Evolutionary conservation across 2,329 filamentous ascomycete species (phyloP), one percentile per base, ranked within the genome.

Genomic region (Pyrenochaeta sp.): DNA sequence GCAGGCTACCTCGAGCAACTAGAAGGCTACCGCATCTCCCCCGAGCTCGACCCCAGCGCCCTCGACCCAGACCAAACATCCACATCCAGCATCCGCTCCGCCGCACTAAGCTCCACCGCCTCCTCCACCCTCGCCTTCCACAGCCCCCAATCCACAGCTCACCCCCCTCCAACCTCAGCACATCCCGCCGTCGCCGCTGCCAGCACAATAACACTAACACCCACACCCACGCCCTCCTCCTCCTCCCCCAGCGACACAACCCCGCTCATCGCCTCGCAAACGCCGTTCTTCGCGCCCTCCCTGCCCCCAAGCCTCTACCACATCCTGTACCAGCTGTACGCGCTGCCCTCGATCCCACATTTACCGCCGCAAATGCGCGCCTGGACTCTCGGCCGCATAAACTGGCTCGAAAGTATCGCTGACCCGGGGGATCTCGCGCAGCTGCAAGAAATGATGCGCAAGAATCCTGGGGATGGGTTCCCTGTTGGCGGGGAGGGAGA

Each of bases 251-350:
- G 14, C 15, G 27, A 14, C 23, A 7, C 18, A n/a, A n/a, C 22
- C 24, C 27, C 23, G 3, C 17, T 26, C 7, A 8, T 7, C 15
- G 27, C 5, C 23, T 6, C 18, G 7, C 14, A 40, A 23, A 9
- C 14, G 6, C 9, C 30, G 21, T 3, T 32, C 15, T 35, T 23
- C 21, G 14, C 30, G 17, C 23, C 35, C 9, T 26, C 29, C 3
- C 23, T 37, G 13, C 21, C 35, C 6, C n/a, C 37, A 6, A 60
- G 55, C 19, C 21, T 59, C 3, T 62, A 55, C 19, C 55, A 62
- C 34, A 47, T 64, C 1, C 48, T 58, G 3, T 51, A 56, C 32
- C 55, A 62, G 19, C 45, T 65, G 2, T 46, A 58, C 37, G 52
- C 42, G 8, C 43, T 60, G 9, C 38, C 20, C 4, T 26, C 22